Percentiles rank a stretch among this genome's conserved stretches.
phyloP scores from a whole-genome alignment of 1,284 basidiomycete genomes.

The Heliocybe sulcata region DNA sequence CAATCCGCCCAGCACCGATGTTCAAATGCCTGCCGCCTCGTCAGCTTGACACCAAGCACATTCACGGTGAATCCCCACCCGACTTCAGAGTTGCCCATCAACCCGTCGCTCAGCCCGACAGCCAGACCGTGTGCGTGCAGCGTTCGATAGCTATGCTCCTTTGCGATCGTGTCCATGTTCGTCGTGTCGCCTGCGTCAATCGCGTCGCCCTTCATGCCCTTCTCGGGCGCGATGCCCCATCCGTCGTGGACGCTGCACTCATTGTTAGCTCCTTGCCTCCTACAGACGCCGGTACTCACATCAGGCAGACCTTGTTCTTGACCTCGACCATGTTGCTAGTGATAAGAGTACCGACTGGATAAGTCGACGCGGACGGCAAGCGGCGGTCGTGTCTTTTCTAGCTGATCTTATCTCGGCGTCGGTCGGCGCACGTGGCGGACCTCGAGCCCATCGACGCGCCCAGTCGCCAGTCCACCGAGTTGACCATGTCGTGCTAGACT shows the following conservation, averaged over 20 bases:
- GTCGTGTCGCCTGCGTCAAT: conserved; percentile 78
- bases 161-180: conserved; percentile 82
- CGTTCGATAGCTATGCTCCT: conserved; percentile 65
- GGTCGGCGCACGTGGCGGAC: too few species aligned
- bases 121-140: conserved; percentile 83
- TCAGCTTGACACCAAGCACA: not conserved
- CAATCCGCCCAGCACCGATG: conserved; percentile 86
- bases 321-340: conserved; percentile 41
- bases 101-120: conserved; percentile 83
- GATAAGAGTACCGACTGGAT: too few species aligned
- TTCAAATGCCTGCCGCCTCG: conserved; percentile 69
- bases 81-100: conserved; percentile 96
- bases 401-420: too few species aligned
- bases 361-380: too few species aligned
- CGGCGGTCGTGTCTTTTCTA: too few species aligned
- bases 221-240: conserved; percentile 72
- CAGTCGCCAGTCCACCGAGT: too few species aligned
- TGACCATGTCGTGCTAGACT: too few species aligned
- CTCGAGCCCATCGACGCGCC: too few species aligned
- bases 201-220: conserved; percentile 77
- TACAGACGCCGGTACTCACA: conserved; percentile 38
- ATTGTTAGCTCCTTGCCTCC: not conserved
- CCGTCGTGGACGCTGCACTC: conserved; percentile 81
- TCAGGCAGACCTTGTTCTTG: conserved; percentile 87
- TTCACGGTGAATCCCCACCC: conserved; percentile 50